phyloP scores from a whole-genome alignment of 1,284 basidiomycete species.

The Macrocybe sp. region DNA sequence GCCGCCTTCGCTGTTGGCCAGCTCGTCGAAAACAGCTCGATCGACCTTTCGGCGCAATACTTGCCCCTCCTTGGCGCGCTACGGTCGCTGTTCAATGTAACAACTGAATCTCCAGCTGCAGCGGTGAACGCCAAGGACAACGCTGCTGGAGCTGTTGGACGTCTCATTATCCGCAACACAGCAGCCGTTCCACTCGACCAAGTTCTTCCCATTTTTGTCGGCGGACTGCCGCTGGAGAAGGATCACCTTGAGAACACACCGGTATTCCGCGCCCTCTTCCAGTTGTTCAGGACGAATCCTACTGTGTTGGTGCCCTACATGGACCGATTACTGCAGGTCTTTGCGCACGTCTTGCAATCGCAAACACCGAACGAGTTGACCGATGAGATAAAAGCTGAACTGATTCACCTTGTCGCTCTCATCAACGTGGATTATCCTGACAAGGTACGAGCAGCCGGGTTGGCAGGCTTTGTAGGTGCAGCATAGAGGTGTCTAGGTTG shows the following conservation, averaged over 20 bases:
- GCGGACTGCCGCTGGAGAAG: constrained; percentile 82
- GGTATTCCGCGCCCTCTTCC: constrained; percentile 88
- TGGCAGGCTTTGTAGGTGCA: constrained; percentile 46
- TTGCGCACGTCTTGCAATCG: constrained; percentile 82
- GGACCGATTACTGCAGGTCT: constrained; percentile 80
- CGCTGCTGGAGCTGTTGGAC: constrained; percentile 88
- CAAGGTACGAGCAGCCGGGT: constrained; percentile 73
- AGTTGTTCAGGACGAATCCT: constrained; percentile 77
- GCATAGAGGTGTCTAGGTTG: constrained; percentile 14
- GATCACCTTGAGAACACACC: constrained; percentile 90
- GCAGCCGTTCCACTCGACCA: constrained; percentile 85
- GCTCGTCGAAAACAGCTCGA: constrained; percentile 82
- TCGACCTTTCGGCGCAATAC: constrained; percentile 86
- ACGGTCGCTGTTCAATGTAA: constrained; percentile 76
- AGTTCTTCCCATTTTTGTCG: constrained; percentile 83
- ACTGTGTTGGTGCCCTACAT: constrained; percentile 72
- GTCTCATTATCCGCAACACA: constrained; percentile 84
- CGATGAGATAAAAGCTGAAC: constrained; percentile 69
- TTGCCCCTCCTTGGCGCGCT: constrained; percentile 76
- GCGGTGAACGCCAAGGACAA: constrained; percentile 91
- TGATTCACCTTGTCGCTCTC: constrained; percentile 73
- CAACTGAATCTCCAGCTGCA: constrained; percentile 55
- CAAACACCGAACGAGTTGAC: constrained; percentile 68
- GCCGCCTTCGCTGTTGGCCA: constrained; percentile 94
- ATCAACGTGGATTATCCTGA: constrained; percentile 72